These are phyloP conservation scores for Gillenia trifoliata DNA, from an alignment of 306 rosid species.

Conservation along the genomic window DNA sequence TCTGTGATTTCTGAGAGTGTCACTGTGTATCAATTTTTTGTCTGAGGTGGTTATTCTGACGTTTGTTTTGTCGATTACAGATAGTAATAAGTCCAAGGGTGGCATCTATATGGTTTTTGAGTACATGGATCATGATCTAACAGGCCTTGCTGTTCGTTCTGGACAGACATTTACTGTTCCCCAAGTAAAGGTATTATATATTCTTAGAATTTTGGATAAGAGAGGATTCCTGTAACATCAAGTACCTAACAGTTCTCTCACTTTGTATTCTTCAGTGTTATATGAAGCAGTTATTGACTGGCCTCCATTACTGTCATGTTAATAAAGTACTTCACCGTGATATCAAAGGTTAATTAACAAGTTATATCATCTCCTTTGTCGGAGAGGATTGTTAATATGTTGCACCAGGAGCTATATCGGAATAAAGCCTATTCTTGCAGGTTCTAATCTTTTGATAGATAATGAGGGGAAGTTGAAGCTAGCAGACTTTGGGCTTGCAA, in stretches of 20 bases:
- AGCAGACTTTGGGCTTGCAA: slow-evolving; percentile 74
- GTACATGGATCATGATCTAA: slow-evolving; percentile 80
- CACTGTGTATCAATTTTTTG: not conserved
- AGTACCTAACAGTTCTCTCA: not conserved
- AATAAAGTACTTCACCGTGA: slow-evolving; percentile 74
- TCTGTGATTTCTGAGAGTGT: not conserved
- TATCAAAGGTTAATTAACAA: slow-evolving; percentile 48
- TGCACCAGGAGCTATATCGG: slow-evolving; percentile 5
- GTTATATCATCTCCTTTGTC: not conserved
- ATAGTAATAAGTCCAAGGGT: slow-evolving; percentile 54
- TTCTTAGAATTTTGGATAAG: not conserved
- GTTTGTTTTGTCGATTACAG: slow-evolving; percentile 30
- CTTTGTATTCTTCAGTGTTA: slow-evolving; percentile 47
- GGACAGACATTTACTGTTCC: slow-evolving; percentile 69
- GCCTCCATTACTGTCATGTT: slow-evolving; percentile 67
- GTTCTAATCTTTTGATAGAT: slow-evolving; percentile 70
- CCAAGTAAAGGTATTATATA: slow-evolving; percentile 50
- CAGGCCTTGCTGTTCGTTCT: slow-evolving; percentile 69
- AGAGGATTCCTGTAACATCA: not conserved
- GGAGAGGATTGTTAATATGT: slow-evolving; percentile 3
- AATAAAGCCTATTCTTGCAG: slow-evolving; percentile 33
- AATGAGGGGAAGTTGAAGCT: slow-evolving; percentile 67
- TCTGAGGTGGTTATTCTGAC: not conserved
- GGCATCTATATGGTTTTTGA: slow-evolving; percentile 78
- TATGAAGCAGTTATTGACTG: slow-evolving; percentile 65